phyloP scores from a whole-genome alignment of 1,284 basidiomycete genomes.

The Ganoderma lingzhi region DNA sequence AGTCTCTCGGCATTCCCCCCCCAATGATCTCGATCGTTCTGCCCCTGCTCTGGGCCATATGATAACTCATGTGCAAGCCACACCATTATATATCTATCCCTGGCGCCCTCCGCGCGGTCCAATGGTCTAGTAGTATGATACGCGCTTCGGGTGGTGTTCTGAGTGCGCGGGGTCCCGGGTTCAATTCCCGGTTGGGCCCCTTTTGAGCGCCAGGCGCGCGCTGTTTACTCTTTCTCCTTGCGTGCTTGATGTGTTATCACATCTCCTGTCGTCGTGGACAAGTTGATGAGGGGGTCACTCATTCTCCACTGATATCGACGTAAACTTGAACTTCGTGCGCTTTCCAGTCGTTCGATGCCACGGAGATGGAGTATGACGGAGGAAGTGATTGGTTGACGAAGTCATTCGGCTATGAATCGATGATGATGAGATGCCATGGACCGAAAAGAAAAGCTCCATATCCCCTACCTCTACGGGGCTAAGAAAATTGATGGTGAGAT shows the following conservation, averaged over 20 bases:
- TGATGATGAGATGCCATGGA: slow-evolving; percentile 16
- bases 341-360: slow-evolving; percentile 57
- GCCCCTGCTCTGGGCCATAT: no score
- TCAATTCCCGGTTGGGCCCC: not conserved
- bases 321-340: slow-evolving; percentile 67
- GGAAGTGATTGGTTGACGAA: slow-evolving; percentile 69
- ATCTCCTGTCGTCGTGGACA: slow-evolving; percentile 40
- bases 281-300: slow-evolving; percentile 64
- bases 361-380: slow-evolving; percentile 65
- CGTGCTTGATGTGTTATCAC: not conserved
- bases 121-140: not conserved
- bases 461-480: slow-evolving; percentile 66
- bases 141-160: not conserved
- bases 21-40: not conserved
- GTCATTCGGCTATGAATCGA: slow-evolving; percentile 52
- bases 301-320: slow-evolving; percentile 72
- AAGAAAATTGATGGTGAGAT: slow-evolving; percentile 41
- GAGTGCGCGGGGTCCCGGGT: not conserved
- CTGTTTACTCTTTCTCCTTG: no score
- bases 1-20: not conserved
- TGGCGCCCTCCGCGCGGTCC: not conserved
- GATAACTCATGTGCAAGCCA: no score
- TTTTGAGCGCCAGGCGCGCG: not conserved
- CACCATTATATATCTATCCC: no score
- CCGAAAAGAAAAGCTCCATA: not conserved